Evolutionary conservation across 371 early-diverging fungal genomes (phyloP).

Genomic region (Mortierella sp.): DNA sequence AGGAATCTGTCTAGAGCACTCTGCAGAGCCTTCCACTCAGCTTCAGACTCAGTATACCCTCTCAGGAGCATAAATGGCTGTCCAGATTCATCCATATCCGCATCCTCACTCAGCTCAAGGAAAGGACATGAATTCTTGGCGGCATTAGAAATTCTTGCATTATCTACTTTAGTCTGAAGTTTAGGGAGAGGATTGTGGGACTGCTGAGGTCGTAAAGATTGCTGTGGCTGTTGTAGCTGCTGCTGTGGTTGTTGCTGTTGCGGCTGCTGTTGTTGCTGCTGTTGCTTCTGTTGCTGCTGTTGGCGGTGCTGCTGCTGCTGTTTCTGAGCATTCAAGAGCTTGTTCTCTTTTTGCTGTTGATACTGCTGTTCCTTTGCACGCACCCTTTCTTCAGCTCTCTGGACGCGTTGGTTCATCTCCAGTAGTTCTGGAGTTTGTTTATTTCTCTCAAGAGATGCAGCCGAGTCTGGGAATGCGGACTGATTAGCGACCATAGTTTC

Average conservation of each 20-base stretch:
- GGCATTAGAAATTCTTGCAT: neutral
- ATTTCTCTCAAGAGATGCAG: slow-evolving; percentile 23
- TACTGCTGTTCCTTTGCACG: slow-evolving; percentile 6
- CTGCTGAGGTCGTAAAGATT: neutral
- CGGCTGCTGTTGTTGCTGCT: neutral
- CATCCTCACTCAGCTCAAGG: slow-evolving; percentile 18
- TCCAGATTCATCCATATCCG: neutral
- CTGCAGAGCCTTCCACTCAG: slow-evolving; percentile 45
- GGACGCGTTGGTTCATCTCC: slow-evolving; percentile 8
- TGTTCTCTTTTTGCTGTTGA: neutral
- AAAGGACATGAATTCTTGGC: slow-evolving; percentile 26
- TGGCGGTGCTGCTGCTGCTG: neutral
- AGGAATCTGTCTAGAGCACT: slow-evolving; percentile 35
- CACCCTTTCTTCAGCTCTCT: slow-evolving; percentile 15
- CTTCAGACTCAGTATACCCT: slow-evolving; percentile 54
- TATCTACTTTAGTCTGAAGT: neutral
- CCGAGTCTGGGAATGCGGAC: slow-evolving; percentile 30
- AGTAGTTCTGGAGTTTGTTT: slow-evolving; percentile 15
- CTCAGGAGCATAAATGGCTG: slow-evolving; percentile 22
- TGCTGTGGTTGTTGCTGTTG: slow-evolving; percentile 1
- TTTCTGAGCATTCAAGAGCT: neutral
- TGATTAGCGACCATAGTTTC: slow-evolving; percentile 39
- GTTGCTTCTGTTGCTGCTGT: slow-evolving; percentile 11
- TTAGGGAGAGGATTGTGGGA: neutral
- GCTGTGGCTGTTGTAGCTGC: slow-evolving; percentile 12